phyloP scores from a whole-genome alignment of 164 flowering plant species.

The Nymphaea colorata region DNA sequence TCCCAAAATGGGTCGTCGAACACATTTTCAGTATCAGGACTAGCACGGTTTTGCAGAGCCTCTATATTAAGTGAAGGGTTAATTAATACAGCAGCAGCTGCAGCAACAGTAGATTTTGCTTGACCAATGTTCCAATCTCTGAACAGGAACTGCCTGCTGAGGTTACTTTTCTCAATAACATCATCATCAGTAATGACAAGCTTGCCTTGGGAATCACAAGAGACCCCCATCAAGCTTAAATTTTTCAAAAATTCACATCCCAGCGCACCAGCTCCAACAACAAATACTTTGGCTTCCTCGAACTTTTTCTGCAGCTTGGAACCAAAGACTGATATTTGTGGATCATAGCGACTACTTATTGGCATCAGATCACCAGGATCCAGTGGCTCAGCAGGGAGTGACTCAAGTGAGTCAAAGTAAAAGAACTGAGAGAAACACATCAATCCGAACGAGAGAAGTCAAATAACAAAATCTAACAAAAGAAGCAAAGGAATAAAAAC shows the following conservation, averaged over 20 bases:
- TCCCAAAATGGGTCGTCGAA: conserved; percentile 83
- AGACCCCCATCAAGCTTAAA: conserved; percentile 73
- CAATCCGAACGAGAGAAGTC: background rate
- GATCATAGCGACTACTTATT: conserved; percentile 62
- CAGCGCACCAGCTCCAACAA: conserved; percentile 87
- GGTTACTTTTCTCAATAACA: conserved; percentile 90
- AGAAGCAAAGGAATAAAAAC: background rate
- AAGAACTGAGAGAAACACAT: conserved; percentile 36
- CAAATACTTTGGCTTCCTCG: conserved; percentile 57
- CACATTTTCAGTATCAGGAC: conserved; percentile 72
- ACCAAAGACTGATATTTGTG: conserved; percentile 87
- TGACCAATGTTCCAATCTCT: conserved; percentile 95
- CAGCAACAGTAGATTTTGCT: conserved; percentile 90
- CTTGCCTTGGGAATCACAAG: conserved; percentile 51
- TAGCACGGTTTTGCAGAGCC: conserved; percentile 81
- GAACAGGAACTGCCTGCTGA: conserved; percentile 82
- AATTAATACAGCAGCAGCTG: conserved; percentile 53
- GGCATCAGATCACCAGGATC: conserved; percentile 54
- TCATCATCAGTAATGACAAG: conserved; percentile 82
- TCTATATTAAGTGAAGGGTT: conserved; percentile 49
- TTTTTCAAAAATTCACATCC: conserved; percentile 90
- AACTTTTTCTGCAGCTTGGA: conserved; percentile 69
- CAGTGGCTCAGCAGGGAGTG: conserved; percentile 58
- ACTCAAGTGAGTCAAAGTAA: conserved; percentile 78
- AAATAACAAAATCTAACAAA: too few relatives aligned